Base-by-base conservation (phyloP, 306 rosid genomes). In the Calophaca sinica region DNA sequence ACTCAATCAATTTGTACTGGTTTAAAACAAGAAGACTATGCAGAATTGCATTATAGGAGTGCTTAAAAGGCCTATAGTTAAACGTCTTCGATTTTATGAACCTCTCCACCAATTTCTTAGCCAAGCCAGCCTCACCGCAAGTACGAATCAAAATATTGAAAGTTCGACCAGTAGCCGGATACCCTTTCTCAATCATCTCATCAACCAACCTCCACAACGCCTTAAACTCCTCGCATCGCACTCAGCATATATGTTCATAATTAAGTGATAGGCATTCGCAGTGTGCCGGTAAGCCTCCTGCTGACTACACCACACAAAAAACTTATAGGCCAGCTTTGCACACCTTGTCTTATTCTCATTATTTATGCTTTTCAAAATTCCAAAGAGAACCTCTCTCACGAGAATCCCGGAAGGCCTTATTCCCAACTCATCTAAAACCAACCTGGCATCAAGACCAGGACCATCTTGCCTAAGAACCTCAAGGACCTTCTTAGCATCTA, bases 151-250 rank as follows among this genome's bases (percentile, higher is more conserved):
- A 81, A 42, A 96, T 80, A 79, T 78, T 83, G 68, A 96, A 89
- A 7, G 96, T 90, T 0, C 87, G 85, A 4, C 92, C 97, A 2
- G 92, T 87, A 20, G 80, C 81, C 1, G 91, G 86, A 53, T 82
- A 73, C 67, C 92, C 92, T 83, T 81, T 96, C 81, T 86, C 86
- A 67, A 79, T 83, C 98, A 96, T 96, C 86, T 96, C 97, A 73
- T 92, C 98, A 13, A 89, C 87, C 70, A 92, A 77, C 73, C 93
- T 87, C 96, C 93, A 92, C 93, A 90, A 72, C 3, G 98, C 96
- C 81, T 84, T 90, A 69, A 87, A 80, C 88, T 96, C 99, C 64
- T 90, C 83, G 8, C 99, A 90, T 90, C 83, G 8, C 99, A 90
- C 50, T 96, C 87, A 0, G 99, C 89, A 80, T 90, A 92, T 78